Base-by-base conservation (phyloP, 2,329 filamentous ascomycete species). In the Colletotrichum karsti region DNA sequence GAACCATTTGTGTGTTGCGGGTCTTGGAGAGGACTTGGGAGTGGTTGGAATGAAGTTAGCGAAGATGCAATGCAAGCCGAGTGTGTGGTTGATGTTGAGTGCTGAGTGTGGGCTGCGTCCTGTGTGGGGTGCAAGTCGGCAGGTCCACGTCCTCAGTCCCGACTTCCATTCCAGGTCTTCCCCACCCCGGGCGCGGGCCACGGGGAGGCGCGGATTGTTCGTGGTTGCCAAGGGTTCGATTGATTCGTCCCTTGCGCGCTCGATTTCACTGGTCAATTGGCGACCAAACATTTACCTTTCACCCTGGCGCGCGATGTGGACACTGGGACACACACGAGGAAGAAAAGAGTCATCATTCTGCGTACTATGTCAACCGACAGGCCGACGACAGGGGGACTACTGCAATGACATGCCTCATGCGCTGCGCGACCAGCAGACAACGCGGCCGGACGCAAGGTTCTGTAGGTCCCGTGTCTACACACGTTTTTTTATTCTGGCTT, bases 191-290 rank as follows among this genome's bases (percentile, higher is more conserved):
- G 33, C 9, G 9, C 33, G 10, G 33, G 33, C 33, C 10, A 35
- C 33, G 8, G 33, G 33, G 10, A 35, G 15, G 33, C 33, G 8
- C 33, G 33, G 33, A 35, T 15, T n/a, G n/a, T n/a, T n/a, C n/a
- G n/a, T n/a, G n/a, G n/a, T n/a, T n/a, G n/a, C n/a, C n/a, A n/a
- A n/a, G n/a, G n/a, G n/a, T n/a, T n/a, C n/a, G n/a, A n/a, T n/a
- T n/a, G 33, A 35, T 42, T 42, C 15, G 39, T 42, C 37, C 13
- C 8, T 63, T 67, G 64, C 64, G 64, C 59, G 20, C 33, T 33
- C 30, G 50, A 63, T 54, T 24, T 56, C 30, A 67, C 44, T 67
- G 64, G 64, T 67, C 64, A 67, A 67, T 67, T 53, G 64, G 33
- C 24, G 18, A 5, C 50, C 37, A 46, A 35, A 24, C 5, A n/a